These are phyloP conservation scores for Spergularia bocconei DNA, from an alignment of 148 eudicot species.

Conservation along the genomic window DNA sequence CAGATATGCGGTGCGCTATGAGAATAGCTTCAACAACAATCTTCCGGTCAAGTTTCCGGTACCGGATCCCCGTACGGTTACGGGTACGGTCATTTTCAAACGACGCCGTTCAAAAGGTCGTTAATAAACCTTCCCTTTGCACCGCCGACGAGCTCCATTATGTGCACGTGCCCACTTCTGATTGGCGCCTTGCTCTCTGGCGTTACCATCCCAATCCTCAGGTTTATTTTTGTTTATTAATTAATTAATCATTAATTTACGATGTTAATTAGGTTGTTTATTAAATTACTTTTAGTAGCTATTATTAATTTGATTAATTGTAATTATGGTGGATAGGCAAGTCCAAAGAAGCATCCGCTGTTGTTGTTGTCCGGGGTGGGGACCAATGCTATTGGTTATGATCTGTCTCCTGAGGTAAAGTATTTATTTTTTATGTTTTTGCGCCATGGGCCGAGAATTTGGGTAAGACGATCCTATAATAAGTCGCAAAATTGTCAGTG, in stretches of 20 bases:
- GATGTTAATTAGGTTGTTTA: neutral
- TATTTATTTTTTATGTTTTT: neutral
- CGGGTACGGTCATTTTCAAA: slow-evolving; percentile 47
- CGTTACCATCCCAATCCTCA: slow-evolving; percentile 75
- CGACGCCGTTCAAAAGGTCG: slow-evolving; percentile 38
- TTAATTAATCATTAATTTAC: neutral
- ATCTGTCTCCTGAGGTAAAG: slow-evolving; percentile 85
- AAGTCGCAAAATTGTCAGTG: neutral
- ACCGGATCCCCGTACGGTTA: slow-evolving; percentile 5
- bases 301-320: neutral
- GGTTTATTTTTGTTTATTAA: slow-evolving; percentile 25
- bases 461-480: neutral
- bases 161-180: slow-evolving; percentile 58
- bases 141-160: slow-evolving; percentile 98
- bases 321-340: slow-evolving; percentile 41
- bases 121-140: slow-evolving; percentile 66
- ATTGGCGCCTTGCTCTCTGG: slow-evolving; percentile 93
- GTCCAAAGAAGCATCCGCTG: slow-evolving; percentile 77
- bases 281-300: neutral
- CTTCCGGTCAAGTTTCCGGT: slow-evolving; percentile 32
- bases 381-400: slow-evolving; percentile 94
- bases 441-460: neutral
- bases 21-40: slow-evolving; percentile 37
- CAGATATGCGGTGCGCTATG: slow-evolving; percentile 44
- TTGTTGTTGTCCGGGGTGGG: slow-evolving; percentile 91